A percentile compares a stretch with the other conserved stretches of the same genome.
Evolutionary conservation across 1,139 yeast genomes (phyloP).

Genomic region (Yamadazyma trypodendri): DNA sequence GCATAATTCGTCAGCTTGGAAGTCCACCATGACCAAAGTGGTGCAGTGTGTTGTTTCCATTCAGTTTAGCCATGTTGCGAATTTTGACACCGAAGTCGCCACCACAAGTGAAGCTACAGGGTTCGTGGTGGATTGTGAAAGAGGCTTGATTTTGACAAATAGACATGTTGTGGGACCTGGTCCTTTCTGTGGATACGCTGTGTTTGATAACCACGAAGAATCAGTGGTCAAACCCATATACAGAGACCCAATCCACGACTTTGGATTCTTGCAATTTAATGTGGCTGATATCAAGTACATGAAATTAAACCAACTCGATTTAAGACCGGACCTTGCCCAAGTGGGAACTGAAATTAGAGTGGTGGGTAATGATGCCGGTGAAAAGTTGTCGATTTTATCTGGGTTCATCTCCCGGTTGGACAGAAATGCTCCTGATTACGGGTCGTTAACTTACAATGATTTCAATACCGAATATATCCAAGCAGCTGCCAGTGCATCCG

Average conservation of each 20-base stretch:
- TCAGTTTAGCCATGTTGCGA: conserved; percentile 82
- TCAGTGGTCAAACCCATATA: conserved; percentile 81
- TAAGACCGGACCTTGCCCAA: conserved; percentile 79
- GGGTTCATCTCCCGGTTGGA: conserved; percentile 90
- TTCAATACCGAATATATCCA: conserved; percentile 95
- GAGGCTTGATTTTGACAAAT: conserved; percentile 85
- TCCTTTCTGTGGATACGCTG: conserved; percentile 87
- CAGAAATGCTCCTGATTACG: conserved; percentile 94
- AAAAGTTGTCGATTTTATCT: conserved; percentile 80
- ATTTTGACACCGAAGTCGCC: conserved; percentile 83
- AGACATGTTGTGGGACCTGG: conserved; percentile 96
- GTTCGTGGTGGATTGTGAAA: conserved; percentile 81
- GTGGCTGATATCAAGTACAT: conserved; percentile 72
- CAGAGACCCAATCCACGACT: conserved; percentile 85
- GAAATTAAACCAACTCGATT: conserved; percentile 61
- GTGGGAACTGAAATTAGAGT: conserved; percentile 93
- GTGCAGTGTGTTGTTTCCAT: conserved; percentile 87
- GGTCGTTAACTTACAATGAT: conserved; percentile 85
- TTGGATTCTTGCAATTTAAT: conserved; percentile 76
- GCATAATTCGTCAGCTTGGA: conserved; percentile 52
- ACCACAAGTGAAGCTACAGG: conserved; percentile 91
- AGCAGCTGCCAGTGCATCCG: conserved; percentile 95
- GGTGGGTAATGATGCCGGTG: conserved; percentile 96
- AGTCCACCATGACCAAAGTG: conserved; percentile 74
- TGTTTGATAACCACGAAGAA: conserved; percentile 93